Percentiles rank a stretch among this genome's conserved stretches.
Conservation (phyloP, 2,329 filamentous ascomycete genomes). For the Periconia macrospinosa region DNA sequence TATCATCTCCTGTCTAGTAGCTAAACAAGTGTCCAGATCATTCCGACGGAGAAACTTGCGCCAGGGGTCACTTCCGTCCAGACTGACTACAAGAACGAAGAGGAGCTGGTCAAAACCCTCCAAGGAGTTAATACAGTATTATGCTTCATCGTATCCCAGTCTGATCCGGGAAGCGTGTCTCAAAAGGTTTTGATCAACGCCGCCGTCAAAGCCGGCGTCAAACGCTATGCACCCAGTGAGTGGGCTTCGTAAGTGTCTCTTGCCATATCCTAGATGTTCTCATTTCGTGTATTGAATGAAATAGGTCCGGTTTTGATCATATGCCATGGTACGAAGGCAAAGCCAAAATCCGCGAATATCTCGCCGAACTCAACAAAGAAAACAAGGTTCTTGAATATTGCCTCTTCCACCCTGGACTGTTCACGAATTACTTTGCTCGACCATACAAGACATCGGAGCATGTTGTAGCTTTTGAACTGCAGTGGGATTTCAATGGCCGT, state of each 20-base stretch:
- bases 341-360: conserved; percentile 49
- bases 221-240: conserved; percentile 28
- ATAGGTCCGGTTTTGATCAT: conserved; percentile 35
- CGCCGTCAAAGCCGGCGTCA: conserved; percentile 22
- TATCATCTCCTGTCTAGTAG: not conserved
- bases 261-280: not conserved
- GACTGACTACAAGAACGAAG: conserved; percentile 7
- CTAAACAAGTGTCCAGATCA: not conserved
- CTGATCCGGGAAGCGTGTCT: conserved; percentile 10
- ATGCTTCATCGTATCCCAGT: conserved; percentile 51
- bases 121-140: conserved; percentile 55
- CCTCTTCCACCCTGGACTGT: conserved; percentile 56
- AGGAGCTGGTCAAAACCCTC: conserved; percentile 30
- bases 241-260: conserved; percentile 22
- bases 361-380: conserved; percentile 52
- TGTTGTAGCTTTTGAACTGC: conserved; percentile 43
- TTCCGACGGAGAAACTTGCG: not conserved
- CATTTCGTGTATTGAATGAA: not conserved
- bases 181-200: conserved; percentile 27
- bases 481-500: conserved; percentile 15
- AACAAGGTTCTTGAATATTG: conserved; percentile 57
- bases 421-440: conserved; percentile 55
- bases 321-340: conserved; percentile 57
- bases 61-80: not conserved
- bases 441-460: conserved; percentile 53